Percentiles rank a stretch among this genome's conserved stretches.
phyloP scores from a whole-genome alignment of 495 filamentous ascomycete species.

The Cercophora sp. region DNA sequence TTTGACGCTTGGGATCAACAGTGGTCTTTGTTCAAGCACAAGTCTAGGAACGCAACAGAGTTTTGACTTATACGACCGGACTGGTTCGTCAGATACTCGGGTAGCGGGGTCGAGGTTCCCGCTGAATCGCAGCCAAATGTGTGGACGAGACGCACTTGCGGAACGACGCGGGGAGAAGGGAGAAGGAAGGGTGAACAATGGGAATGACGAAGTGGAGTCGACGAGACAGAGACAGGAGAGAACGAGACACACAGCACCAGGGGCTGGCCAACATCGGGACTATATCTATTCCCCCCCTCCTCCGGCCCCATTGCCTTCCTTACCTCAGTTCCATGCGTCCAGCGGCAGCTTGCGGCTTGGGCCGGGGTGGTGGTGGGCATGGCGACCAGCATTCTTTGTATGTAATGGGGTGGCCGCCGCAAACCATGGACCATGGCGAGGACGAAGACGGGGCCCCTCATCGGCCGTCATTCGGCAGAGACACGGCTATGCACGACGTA shows the following conservation, averaged over 20 bases:
- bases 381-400: no score
- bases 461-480: conserved; percentile 26
- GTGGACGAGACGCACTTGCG: conserved; percentile 1
- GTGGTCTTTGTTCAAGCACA: not conserved
- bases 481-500: conserved; percentile 23
- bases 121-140: not conserved
- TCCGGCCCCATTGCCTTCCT: not conserved
- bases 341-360: no score
- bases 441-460: conserved; percentile 17
- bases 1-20: not conserved
- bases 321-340: not conserved
- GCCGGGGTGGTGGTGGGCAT: no score
- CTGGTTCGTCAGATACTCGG: not conserved
- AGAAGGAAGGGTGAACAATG: not conserved
- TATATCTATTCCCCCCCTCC: not conserved
- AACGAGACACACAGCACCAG: not conserved
- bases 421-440: not conserved
- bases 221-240: not conserved
- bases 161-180: not conserved
- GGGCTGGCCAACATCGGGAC: conserved; percentile 1
- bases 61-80: conserved; percentile 15
- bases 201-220: conserved; percentile 6
- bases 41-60: not conserved
- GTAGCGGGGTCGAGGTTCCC: not conserved
- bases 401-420: conserved; percentile 1